Base-by-base conservation (phyloP, 2,329 filamentous ascomycete species). In the Beauveria sp. region DNA sequence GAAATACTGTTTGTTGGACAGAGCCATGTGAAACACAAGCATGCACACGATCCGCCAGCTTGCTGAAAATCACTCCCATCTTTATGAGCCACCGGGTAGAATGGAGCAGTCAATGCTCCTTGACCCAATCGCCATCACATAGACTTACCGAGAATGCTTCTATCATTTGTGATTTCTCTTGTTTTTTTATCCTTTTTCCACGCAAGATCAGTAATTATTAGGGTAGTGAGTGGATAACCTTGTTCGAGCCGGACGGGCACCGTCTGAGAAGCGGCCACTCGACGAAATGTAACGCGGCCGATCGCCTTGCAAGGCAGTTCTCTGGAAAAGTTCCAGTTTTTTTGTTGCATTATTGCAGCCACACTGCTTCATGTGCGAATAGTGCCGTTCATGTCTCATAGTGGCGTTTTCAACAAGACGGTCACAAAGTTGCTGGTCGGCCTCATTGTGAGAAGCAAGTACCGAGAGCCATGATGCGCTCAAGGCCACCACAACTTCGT, bases 341-440 rank as follows among this genome's bases (percentile, higher is more conserved):
- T n/a, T 44, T 48, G 56, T 26, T n/a, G 56, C n/a, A 46, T 44
- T 37, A 37, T 30, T 46, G 56, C 48, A 40, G 56, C 48, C 56
- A 53, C 47, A 52, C 46, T 10, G 46, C 47, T 59, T 58, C 16
- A 20, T 9, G 8, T 44, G 8, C 30, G 30, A 34, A 34, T 34
- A 34, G 18, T 24, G 22, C 9, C 34, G 47, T 37, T 24, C 46
- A 44, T 52, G 7, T 12, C 2, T 7, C n/a, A 12, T 1, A 9
- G 26, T 14, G 41, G 16, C 41, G 41, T 43, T 18, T 43, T 18
- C 20, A 30, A 48, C 30, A 44, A 18, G 18, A 34, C 22, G 14
- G 22, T 28, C n/a, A 28, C 37, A 28, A 16, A 16, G 28, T 22
- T 22, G 41, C 53, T 22, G 26, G 26, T 30, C n/a, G 18, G 14